Evolutionary conservation across 164 flowering plant species (phyloP), one percentile per base, ranked within the genome.

Genomic region (Platanus orientalis): DNA sequence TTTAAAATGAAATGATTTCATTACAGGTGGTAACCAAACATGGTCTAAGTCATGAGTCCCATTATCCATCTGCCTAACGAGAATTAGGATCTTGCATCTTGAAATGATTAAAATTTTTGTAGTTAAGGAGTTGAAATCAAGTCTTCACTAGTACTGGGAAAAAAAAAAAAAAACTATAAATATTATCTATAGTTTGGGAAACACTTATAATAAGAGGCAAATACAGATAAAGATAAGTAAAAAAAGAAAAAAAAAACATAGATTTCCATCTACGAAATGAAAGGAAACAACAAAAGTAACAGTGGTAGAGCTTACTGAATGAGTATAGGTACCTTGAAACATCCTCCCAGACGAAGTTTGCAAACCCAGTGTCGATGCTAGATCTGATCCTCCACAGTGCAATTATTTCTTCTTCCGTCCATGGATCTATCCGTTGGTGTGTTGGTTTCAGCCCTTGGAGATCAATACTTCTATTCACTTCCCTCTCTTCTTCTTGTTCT

Each of bases 331-430:
- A 84, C 94, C 94, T 88, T 57, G 94, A 85, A 20, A 85, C 83
- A 66, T 83, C 88, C 7, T 81, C 90, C 94, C 94, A 88, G 54
- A 85, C 78, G 77, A 81, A 81, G 29, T 84, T 86, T 0, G 85
- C 79, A 63, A 79, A 82, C 74, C 87, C 84, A 70, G 56, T 76
- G 62, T 83, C 89, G 73, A 80, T 57, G 63, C 72, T 81, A 75
- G 91, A 82, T 88, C 91, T 82, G 79, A 84, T 70, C 62, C 78
- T 83, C 65, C 86, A 63, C 3, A 85, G 80, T 13, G 83, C 78
- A 62, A 82, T 68, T 19, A 85, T 78, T 69, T 88, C 91, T 29
- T 88, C 89, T 60, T 70, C 67, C 7, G 75, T 69, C 95, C 95
- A 88, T 0, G 78, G 76, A 64, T 74, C 72, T 28, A 57, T 56